These are phyloP conservation scores for Passalora sequoiae DNA, from an alignment of 2,329 filamentous ascomycete genomes.

Conservation along the genomic window DNA sequence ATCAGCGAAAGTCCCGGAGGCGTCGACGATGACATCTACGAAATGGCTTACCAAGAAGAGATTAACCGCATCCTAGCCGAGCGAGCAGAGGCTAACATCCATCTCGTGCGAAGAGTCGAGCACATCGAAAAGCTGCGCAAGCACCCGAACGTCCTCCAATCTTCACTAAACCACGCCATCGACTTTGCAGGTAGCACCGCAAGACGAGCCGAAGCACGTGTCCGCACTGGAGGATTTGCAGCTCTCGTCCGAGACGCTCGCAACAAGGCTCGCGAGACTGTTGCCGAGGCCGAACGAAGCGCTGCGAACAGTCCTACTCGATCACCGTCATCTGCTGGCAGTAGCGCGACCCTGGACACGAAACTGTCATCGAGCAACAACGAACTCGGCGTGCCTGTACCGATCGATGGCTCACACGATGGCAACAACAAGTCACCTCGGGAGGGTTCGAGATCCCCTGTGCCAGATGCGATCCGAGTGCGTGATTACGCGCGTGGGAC, in stretches of 20 bases:
- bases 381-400: neutral
- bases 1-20: conserved; percentile 22
- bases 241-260: conserved; percentile 20
- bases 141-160: conserved; percentile 21
- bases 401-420: conserved; percentile 1
- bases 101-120: conserved; percentile 49
- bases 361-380: too few species aligned
- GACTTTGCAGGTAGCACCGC: conserved; percentile 21
- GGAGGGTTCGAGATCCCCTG: conserved; percentile 4
- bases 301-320: conserved; percentile 1
- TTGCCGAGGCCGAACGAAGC: conserved; percentile 16
- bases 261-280: conserved; percentile 18
- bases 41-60: conserved; percentile 79
- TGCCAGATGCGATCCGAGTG: conserved; percentile 10
- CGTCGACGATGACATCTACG: conserved; percentile 59
- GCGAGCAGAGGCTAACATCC: conserved; percentile 50
- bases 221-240: conserved; percentile 17
- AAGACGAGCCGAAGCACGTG: conserved; percentile 17
- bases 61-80: conserved; percentile 62
- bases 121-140: conserved; percentile 27
- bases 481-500: conserved; percentile 18
- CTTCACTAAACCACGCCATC: conserved; percentile 22
- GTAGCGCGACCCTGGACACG: neutral
- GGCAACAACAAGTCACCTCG: neutral
- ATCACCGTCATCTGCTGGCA: neutral